These are phyloP conservation scores for Piromyces sp. DNA, from an alignment of 192 early-diverging fungal species.

Conservation along the genomic window DNA sequence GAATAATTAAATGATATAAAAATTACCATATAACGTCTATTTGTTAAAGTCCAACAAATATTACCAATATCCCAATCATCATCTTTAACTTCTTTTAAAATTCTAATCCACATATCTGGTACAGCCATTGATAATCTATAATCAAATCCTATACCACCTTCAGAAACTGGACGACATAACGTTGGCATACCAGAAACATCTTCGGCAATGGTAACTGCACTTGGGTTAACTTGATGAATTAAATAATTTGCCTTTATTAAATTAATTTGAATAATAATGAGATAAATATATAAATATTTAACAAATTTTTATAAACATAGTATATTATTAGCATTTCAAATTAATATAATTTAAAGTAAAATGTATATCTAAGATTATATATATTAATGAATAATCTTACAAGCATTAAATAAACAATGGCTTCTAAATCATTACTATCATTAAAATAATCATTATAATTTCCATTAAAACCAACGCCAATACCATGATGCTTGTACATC, in stretches of 20 bases:
- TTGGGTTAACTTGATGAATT: conserved; percentile 59
- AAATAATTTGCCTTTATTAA: conserved; percentile 47
- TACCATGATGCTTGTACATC: conserved; percentile 90
- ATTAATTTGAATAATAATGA: too few species aligned
- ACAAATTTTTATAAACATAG: too few species aligned
- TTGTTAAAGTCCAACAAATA: conserved; percentile 75
- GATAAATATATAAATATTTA: too few species aligned
- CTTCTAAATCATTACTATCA: conserved; percentile 55
- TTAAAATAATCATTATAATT: conserved; percentile 90
- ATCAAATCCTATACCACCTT: conserved; percentile 93
- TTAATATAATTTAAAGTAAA: too few species aligned
- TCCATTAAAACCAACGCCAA: conserved; percentile 82
- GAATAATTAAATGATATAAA: too few species aligned
- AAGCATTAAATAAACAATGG: conserved; percentile 78
- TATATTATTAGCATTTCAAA: too few species aligned
- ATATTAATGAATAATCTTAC: neutral
- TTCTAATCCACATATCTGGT: conserved; percentile 98
- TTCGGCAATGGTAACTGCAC: conserved; percentile 81
- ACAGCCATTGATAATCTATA: conserved; percentile 91
- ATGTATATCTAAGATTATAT: too few species aligned
- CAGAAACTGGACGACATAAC: conserved; percentile 61
- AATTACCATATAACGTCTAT: conserved; percentile 42
- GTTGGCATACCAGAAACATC: conserved; percentile 99
- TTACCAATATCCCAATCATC: conserved; percentile 43
- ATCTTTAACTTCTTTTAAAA: conserved; percentile 55